Conservation (phyloP, 2,329 filamentous ascomycete species). For the Rutstroemia sp. region DNA sequence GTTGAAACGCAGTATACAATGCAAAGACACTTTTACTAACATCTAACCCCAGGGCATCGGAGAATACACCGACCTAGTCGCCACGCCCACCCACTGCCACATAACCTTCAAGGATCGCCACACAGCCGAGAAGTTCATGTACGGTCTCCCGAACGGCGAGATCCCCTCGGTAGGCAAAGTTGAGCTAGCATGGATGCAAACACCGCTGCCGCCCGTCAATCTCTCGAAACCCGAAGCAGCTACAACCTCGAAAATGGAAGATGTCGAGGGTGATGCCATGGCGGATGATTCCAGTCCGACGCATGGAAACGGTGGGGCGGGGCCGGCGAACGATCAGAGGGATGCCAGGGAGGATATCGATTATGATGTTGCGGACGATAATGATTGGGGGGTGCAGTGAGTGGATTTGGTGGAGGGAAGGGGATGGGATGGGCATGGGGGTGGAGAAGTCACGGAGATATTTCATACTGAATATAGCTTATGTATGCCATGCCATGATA, state of each 20-base stretch:
- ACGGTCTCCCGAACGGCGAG: conserved; percentile 45
- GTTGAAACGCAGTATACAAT: neutral
- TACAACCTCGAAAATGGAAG: conserved; percentile 7
- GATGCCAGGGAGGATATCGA: conserved; percentile 27
- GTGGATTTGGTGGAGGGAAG: neutral
- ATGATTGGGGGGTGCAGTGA: conserved; percentile 26
- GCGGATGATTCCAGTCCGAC: conserved; percentile 14
- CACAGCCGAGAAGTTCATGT: conserved; percentile 64
- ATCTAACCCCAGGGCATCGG: conserved; percentile 44
- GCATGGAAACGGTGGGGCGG: conserved; percentile 6
- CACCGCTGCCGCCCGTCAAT: conserved; percentile 23
- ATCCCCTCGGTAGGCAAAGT: conserved; percentile 59
- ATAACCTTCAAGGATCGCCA: conserved; percentile 61
- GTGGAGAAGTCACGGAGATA: neutral
- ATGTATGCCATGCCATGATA: no score
- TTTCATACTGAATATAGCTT: no score
- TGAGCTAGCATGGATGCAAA: conserved; percentile 56
- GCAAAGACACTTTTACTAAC: neutral
- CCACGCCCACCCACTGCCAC: conserved; percentile 39
- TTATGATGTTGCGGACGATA: conserved; percentile 36
- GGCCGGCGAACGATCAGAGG: conserved; percentile 12
- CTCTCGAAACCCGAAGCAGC: conserved; percentile 5
- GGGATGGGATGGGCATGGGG: no score
- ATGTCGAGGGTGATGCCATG: conserved; percentile 29
- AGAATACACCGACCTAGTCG: conserved; percentile 53